These are phyloP conservation scores for Somion occarium DNA, from an alignment of 1,284 basidiomycete species.

Conservation along the genomic window DNA sequence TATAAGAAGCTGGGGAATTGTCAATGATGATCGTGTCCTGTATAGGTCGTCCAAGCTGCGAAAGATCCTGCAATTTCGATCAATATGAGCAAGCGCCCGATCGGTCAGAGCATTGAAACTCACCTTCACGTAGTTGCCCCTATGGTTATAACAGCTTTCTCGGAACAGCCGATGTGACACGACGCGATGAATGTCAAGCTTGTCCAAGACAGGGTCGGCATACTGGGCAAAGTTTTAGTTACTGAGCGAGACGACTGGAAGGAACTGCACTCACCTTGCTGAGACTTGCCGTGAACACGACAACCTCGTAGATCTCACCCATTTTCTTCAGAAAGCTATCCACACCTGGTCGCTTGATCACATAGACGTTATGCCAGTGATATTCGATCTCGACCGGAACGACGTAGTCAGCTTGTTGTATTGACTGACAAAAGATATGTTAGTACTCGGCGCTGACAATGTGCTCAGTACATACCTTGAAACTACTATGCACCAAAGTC, in stretches of 20 bases:
- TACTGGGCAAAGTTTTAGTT: conserved; percentile 49
- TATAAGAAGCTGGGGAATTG: conserved; percentile 98
- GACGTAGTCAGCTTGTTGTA: conserved; percentile 95
- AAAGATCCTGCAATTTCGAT: conserved; percentile 70
- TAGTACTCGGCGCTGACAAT: conserved; percentile 2
- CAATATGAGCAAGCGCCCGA: conserved; percentile 12
- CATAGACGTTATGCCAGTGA: conserved; percentile 97
- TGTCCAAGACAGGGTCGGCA: conserved; percentile 97
- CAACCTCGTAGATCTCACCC: conserved; percentile 98
- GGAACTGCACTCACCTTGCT: conserved; percentile 68
- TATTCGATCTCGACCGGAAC: conserved; percentile 99
- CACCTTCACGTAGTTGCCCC: conserved; percentile 98
- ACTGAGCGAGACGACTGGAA: conserved; percentile 1
- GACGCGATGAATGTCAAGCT: conserved; percentile 87
- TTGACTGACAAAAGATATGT: conserved; percentile 54
- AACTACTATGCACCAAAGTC: conserved; percentile 90
- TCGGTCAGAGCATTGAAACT: conserved; percentile 8
- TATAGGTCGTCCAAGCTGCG: conserved; percentile 92
- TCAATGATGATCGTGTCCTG: conserved; percentile 96
- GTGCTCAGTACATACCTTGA: conserved; percentile 60
- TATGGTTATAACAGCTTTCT: conserved; percentile 98
- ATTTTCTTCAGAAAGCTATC: conserved; percentile 96
- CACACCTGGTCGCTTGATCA: conserved; percentile 97
- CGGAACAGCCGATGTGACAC: conserved; percentile 94
- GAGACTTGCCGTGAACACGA: conserved; percentile 96